Percentiles rank a stretch among this genome's conserved stretches.
phyloP scores from a whole-genome alignment of 2,329 filamentous ascomycete genomes.

The Fusarium phyllophilum region DNA sequence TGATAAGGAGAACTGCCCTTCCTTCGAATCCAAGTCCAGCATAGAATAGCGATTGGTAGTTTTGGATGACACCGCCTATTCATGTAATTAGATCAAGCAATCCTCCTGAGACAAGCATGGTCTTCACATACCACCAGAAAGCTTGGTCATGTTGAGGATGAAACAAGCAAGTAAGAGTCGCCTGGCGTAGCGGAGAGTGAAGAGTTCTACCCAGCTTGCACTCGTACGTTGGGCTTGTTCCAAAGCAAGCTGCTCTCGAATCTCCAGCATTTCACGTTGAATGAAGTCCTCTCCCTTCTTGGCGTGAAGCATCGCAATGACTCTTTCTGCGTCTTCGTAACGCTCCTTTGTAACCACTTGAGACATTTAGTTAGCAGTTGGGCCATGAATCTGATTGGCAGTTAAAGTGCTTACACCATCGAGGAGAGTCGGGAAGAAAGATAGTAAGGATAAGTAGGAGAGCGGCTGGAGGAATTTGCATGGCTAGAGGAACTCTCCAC shows the following conservation, averaged over 20 bases:
- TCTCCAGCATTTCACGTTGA: background rate
- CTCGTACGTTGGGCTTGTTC: background rate
- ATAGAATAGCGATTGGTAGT: background rate
- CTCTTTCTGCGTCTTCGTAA: background rate
- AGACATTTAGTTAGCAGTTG: rapidly evolving
- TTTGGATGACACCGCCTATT: background rate
- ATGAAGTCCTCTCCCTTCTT: background rate
- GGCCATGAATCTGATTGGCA: background rate
- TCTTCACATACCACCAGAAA: background rate
- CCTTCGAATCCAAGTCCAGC: background rate
- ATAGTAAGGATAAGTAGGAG: background rate
- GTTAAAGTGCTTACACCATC: background rate
- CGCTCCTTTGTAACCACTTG: background rate
- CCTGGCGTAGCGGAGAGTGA: background rate
- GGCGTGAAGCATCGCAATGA: background rate
- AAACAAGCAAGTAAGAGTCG: background rate
- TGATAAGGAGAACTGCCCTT: background rate
- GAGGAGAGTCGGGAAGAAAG: background rate
- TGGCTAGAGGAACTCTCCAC: background rate
- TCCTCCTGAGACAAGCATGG: background rate
- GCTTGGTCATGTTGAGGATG: background rate
- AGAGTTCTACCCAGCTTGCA: background rate
- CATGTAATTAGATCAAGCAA: background rate
- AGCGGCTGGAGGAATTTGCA: background rate
- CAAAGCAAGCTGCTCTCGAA: background rate